Evolutionary conservation across 768 basidiomycete species (phyloP).

Genomic region (Collybia nuda): DNA sequence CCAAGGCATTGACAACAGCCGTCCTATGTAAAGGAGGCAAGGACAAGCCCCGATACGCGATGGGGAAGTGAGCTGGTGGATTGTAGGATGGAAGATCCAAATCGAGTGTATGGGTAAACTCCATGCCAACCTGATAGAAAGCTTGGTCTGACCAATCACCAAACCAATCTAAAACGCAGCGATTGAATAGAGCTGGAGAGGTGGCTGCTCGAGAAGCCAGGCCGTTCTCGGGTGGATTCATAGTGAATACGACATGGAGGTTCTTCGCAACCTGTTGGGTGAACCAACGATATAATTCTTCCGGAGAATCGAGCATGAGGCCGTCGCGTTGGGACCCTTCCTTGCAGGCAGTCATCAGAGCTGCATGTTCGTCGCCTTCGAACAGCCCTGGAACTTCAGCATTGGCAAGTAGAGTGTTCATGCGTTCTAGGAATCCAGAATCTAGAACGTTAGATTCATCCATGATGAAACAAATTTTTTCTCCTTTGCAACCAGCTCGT

Average conservation of each 20-base stretch:
- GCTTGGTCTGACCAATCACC: constrained; percentile 99
- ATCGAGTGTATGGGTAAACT: constrained; percentile 93
- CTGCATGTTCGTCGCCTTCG: constrained; percentile 98
- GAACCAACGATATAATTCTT: constrained; percentile 98
- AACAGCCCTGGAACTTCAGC: constrained; percentile 99
- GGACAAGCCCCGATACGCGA: constrained; percentile 80
- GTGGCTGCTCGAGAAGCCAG: constrained; percentile 95
- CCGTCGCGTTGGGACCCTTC: constrained; percentile 99
- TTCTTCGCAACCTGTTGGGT: constrained; percentile 98
- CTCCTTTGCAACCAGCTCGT: constrained; percentile 95
- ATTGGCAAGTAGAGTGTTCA: constrained; percentile 98
- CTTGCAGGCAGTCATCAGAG: constrained; percentile 98
- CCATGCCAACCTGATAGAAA: constrained; percentile 96
- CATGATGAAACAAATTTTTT: constrained; percentile 99
- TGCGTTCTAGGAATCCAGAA: constrained; percentile 98
- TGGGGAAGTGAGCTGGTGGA: constrained; percentile 82
- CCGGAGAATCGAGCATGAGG: constrained; percentile 95
- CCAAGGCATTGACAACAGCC: constrained; percentile 92
- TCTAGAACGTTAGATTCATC: constrained; percentile 99
- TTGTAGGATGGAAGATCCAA: constrained; percentile 83
- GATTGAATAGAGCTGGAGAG: constrained; percentile 97
- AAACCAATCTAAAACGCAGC: constrained; percentile 99
- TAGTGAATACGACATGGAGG: constrained; percentile 97
- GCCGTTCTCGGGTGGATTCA: constrained; percentile 97
- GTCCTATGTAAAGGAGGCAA: constrained; percentile 89